phyloP scores from a whole-genome alignment of 305 asterid genomes.

The Solanum hybrid region DNA sequence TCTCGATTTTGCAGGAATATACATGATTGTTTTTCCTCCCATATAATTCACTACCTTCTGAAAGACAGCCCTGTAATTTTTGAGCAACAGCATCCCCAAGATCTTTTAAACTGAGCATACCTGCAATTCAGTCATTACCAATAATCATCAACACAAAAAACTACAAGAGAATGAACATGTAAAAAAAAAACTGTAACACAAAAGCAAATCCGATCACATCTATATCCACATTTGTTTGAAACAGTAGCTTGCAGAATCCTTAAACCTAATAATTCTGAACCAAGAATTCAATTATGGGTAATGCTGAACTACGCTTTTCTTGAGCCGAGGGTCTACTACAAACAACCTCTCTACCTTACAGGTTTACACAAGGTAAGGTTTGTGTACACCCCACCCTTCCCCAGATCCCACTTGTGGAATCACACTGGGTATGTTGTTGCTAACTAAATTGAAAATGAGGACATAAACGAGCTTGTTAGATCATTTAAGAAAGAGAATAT shows the following conservation, averaged over 20 bases:
- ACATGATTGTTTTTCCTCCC: slow-evolving; percentile 58
- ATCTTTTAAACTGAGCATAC: slow-evolving; percentile 77
- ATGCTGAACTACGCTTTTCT: background rate
- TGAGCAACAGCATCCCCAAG: slow-evolving; percentile 59
- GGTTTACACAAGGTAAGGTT: background rate
- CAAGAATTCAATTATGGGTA: background rate
- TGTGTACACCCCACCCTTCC: background rate
- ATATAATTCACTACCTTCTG: slow-evolving; percentile 62
- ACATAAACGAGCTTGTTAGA: background rate
- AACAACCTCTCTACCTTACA: background rate
- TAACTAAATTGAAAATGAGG: background rate
- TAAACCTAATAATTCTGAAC: background rate
- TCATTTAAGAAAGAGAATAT: background rate
- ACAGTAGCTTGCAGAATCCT: background rate
- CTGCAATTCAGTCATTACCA: slow-evolving; percentile 28
- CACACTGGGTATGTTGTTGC: background rate
- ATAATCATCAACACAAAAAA: background rate
- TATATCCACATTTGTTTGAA: background rate
- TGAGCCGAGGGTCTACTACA: background rate
- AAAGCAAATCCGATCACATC: background rate
- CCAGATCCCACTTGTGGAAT: background rate
- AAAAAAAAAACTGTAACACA: background rate
- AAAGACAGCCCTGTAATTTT: slow-evolving; percentile 60
- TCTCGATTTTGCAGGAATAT: slow-evolving; percentile 54
- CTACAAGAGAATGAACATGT: background rate